phyloP scores from a whole-genome alignment of 2,329 filamentous ascomycete genomes.

The Mycosphaerella sp. region DNA sequence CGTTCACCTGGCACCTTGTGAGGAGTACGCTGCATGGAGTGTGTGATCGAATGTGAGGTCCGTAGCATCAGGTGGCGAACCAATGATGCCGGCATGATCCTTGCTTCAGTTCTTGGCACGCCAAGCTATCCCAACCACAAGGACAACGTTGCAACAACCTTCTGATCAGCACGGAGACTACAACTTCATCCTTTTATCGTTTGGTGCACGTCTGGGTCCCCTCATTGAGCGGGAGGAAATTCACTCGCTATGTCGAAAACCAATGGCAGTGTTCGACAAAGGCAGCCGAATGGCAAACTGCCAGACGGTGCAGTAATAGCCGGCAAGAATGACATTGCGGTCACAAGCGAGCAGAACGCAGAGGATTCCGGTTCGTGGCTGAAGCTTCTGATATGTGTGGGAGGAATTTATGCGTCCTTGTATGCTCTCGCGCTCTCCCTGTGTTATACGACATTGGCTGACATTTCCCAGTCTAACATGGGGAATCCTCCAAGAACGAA shows the following conservation, averaged over 20 bases:
- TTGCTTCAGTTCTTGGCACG: too few relatives aligned
- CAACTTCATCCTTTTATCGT: not conserved
- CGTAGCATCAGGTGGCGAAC: not conserved
- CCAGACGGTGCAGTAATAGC: constrained; percentile 21
- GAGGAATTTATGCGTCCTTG: constrained; percentile 96
- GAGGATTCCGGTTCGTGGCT: constrained; percentile 33
- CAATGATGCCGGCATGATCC: too few relatives aligned
- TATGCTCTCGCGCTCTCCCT: constrained; percentile 39
- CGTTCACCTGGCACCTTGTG: not conserved
- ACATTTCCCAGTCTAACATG: constrained; percentile 63
- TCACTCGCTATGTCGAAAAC: constrained; percentile 8
- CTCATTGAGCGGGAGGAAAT: not conserved
- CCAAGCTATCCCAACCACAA: not conserved
- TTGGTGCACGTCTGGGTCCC: not conserved
- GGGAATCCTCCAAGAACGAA: constrained; percentile 94
- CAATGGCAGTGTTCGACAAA: constrained; percentile 27
- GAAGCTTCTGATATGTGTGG: constrained; percentile 80
- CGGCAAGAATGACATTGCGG: constrained; percentile 26
- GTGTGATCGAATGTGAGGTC: too few relatives aligned
- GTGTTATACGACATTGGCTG: constrained; percentile 1
- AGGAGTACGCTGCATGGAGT: too few relatives aligned
- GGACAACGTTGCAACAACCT: not conserved
- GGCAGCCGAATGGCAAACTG: constrained; percentile 24
- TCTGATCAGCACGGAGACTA: not conserved
- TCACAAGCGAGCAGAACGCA: constrained; percentile 17